These are phyloP conservation scores for Astrephomene gubernaculifera DNA, from an alignment of 139 green algal genomes.

Conservation along the genomic window DNA sequence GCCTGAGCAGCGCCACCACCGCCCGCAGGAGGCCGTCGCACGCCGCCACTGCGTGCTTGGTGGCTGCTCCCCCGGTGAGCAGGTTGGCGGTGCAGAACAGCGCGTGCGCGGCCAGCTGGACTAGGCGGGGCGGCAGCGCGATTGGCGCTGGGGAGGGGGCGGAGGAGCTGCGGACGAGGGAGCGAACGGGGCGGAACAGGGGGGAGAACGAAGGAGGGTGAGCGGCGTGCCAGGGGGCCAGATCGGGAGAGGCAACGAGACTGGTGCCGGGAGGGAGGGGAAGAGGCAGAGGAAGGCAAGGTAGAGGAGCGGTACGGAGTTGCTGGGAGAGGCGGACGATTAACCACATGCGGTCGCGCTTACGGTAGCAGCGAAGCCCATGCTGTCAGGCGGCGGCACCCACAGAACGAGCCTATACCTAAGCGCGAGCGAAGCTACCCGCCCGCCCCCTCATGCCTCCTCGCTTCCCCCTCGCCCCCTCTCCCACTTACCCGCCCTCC, in stretches of 20 bases:
- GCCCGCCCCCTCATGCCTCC: background rate
- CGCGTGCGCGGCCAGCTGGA: background rate
- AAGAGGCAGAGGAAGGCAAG: background rate
- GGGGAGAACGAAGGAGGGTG: too few species aligned
- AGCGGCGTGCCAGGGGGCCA: too few species aligned
- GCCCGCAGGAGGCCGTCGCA: conserved; percentile 46
- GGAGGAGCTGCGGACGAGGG: background rate
- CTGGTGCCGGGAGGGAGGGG: too few species aligned
- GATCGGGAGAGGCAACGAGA: too few species aligned
- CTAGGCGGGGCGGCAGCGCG: background rate
- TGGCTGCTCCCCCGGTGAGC: conserved; percentile 38
- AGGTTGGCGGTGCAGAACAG: conserved; percentile 60
- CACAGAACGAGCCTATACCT: background rate
- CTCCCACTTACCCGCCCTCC: background rate
- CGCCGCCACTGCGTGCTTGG: conserved; percentile 53
- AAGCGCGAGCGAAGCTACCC: background rate
- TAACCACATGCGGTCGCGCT: too few species aligned
- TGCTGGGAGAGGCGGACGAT: too few species aligned
- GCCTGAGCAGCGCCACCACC: background rate
- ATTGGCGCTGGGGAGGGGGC: background rate
- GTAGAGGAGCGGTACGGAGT: background rate
- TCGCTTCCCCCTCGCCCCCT: background rate
- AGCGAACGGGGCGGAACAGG: too few species aligned
- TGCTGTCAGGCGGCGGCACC: too few species aligned
- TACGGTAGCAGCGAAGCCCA: too few species aligned